These are phyloP conservation scores for Trifolium pratense DNA, from an alignment of 306 rosid genomes.

Conservation along the genomic window DNA sequence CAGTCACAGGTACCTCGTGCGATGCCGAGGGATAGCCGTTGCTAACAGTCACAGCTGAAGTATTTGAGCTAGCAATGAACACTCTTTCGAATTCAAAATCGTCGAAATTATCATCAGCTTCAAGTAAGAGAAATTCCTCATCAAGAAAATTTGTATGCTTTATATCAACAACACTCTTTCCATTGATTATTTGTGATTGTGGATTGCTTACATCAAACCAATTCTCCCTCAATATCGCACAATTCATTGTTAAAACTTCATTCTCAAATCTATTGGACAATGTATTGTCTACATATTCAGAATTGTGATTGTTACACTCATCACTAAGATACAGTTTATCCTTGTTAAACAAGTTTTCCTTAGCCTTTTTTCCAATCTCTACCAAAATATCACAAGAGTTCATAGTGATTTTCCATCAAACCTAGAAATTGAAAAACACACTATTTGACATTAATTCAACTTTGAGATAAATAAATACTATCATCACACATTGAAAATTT, in stretches of 20 bases:
- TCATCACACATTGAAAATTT: too few species aligned
- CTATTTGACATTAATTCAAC: not conserved
- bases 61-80: conserved; percentile 27
- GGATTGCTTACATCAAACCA: conserved; percentile 34
- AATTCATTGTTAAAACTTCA: not conserved
- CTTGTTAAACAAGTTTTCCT: not conserved
- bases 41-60: conserved; percentile 1
- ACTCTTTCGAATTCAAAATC: conserved; percentile 27
- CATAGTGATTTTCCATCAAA: not conserved
- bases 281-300: not conserved
- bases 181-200: conserved; percentile 17
- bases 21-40: conserved; percentile 27
- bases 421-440: not conserved
- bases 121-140: conserved; percentile 39
- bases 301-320: too few species aligned
- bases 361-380: not conserved
- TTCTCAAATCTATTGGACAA: not conserved
- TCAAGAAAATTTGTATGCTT: conserved; percentile 23
- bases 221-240: conserved; percentile 20
- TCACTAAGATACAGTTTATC: not conserved
- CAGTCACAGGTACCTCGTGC: conserved; percentile 31
- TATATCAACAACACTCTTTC: conserved; percentile 16
- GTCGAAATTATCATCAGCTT: conserved; percentile 22
- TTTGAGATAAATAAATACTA: too few species aligned
- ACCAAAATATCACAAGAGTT: not conserved